Evolutionary conservation across 768 basidiomycete species (phyloP), one percentile per base, ranked within the genome.

Genomic region (Mycena maculata): DNA sequence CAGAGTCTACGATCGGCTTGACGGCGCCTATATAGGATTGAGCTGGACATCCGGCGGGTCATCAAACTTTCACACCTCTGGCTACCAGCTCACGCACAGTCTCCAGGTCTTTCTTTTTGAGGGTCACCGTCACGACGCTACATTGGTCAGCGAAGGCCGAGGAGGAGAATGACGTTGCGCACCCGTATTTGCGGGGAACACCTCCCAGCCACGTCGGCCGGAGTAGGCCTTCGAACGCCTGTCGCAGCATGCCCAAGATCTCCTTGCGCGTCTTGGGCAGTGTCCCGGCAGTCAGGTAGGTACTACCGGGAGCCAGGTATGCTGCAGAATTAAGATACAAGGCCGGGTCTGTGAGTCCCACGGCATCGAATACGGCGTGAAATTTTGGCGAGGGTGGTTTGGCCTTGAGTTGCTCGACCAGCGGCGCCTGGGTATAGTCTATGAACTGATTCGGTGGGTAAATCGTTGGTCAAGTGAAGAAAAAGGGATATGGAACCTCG

Each of bases 321-420:
- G 79, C 74, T n/a, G 78, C 78, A 57, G 83, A 87, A 48, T 81
- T 60, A 1, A 78, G 78, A 72, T 85, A 93, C 12, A 93, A 71
- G 2, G 80, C 73, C 2, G 84, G 78, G 60, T 88, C 84, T 2
- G 77, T 70, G 13, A 82, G 72, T 1, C 86, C 90, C 15, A 83
- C 86, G 0, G 88, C 84, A 63, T 92, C 92, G 30, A 89, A 77
- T 33, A 93, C 79, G 50, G 86, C 79, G 50, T 90, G 79, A 67
- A 86, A 92, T 67, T 84, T 86, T 0, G 84, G 80, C 0, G 80
- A 72, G 1, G 85, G 87, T 0, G 85, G 82, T 53, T 83, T 78
- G 6, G 80, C 68, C 9, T 68, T 52, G 3, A 92, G 80, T 60
- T 84, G 79, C 72, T 83, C 73, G 49, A 81, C 79, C 4, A 92